Evolutionary conservation across 2,329 filamentous ascomycete genomes (phyloP).

Genomic region (Hymenotorrendiella dingleyae): DNA sequence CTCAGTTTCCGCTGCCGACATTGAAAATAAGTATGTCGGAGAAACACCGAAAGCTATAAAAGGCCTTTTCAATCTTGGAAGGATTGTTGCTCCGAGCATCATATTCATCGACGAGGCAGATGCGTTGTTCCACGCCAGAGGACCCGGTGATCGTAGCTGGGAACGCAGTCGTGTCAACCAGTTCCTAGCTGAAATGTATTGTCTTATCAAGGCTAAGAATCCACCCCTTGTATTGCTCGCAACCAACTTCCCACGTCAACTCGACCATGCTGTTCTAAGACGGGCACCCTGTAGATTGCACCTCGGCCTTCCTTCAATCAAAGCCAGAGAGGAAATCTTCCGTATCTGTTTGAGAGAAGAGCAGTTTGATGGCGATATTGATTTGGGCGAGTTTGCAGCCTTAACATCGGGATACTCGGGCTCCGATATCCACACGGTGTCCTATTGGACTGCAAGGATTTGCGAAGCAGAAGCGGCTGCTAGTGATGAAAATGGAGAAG

Average conservation of each 20-base stretch:
- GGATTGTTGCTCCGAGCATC: slow-evolving; percentile 80
- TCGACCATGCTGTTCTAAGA: slow-evolving; percentile 76
- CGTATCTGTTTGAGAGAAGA: slow-evolving; percentile 64
- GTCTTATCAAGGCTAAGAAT: slow-evolving; percentile 69
- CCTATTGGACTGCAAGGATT: not conserved
- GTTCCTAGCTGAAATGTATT: slow-evolving; percentile 92
- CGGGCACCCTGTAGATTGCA: slow-evolving; percentile 64
- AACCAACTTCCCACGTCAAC: slow-evolving; percentile 86
- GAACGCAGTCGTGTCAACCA: slow-evolving; percentile 89
- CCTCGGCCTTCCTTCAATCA: slow-evolving; percentile 61
- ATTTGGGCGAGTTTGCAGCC: slow-evolving; percentile 53
- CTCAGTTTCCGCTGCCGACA: slow-evolving; percentile 78
- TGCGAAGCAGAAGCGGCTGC: not conserved
- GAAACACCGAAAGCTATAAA: slow-evolving; percentile 91
- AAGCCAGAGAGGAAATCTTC: slow-evolving; percentile 60
- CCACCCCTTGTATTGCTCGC: slow-evolving; percentile 95
- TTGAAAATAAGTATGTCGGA: slow-evolving; percentile 91
- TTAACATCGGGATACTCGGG: slow-evolving; percentile 70
- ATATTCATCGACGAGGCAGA: slow-evolving; percentile 96
- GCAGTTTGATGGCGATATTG: slow-evolving; percentile 50
- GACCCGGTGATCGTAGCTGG: slow-evolving; percentile 54
- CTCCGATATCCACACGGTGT: slow-evolving; percentile 44
- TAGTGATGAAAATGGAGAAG: no score
- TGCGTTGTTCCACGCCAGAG: slow-evolving; percentile 73
- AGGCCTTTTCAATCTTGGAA: slow-evolving; percentile 80